Conservation (phyloP, 306 rosid species). For the Pyrus pyrifolia region DNA sequence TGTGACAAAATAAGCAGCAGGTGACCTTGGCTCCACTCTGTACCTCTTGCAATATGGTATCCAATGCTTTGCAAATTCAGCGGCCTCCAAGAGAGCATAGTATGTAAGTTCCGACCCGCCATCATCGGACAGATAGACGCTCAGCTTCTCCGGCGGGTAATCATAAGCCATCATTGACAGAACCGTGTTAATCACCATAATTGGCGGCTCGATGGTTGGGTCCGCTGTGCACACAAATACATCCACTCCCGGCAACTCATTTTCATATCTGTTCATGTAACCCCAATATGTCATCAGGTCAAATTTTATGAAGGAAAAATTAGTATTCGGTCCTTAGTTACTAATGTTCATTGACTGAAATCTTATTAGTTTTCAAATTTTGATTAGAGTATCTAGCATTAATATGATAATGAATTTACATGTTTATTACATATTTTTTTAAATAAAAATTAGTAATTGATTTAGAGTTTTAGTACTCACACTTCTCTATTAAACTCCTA, state of each 20-base stretch:
- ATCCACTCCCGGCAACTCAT: constrained; percentile 55
- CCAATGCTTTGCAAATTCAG: constrained; percentile 80
- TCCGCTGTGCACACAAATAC: constrained; percentile 87
- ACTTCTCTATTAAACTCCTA: no score
- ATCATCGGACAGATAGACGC: constrained; percentile 78
- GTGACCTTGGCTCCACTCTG: constrained; percentile 63
- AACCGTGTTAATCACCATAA: constrained; percentile 72
- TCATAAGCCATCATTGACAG: constrained; percentile 72
- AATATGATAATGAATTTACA: no score
- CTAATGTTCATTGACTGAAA: no score
- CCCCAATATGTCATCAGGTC: not conserved
- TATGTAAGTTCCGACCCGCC: constrained; percentile 62
- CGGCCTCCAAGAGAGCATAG: constrained; percentile 58
- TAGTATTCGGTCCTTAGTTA: no score
- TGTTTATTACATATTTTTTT: no score
- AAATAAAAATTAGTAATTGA: no score
- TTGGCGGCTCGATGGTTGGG: constrained; percentile 59
- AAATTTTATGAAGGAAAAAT: not conserved
- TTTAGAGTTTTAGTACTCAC: no score
- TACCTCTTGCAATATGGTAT: constrained; percentile 60
- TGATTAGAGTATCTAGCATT: no score
- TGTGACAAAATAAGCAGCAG: constrained; percentile 56
- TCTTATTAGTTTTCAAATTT: no score
- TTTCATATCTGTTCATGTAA: constrained; percentile 33
- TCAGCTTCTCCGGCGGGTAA: constrained; percentile 61